Conservation (phyloP, 257 asterid genomes). For the Paraleonurus japonicus region DNA sequence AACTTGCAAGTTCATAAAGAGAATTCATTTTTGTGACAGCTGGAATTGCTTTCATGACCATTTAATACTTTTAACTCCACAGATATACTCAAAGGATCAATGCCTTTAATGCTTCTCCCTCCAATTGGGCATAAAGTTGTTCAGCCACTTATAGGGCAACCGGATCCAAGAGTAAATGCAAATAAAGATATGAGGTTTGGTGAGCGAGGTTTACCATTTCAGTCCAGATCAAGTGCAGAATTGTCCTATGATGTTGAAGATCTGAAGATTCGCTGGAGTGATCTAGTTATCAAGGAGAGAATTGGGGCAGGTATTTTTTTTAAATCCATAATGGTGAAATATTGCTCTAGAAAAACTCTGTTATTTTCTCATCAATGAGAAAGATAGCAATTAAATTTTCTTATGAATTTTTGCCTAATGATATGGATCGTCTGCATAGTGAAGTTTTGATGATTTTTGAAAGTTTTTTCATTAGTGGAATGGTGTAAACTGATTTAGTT, state of each 20-base stretch:
- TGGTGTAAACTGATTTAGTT: no score
- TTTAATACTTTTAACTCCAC: constrained; percentile 37
- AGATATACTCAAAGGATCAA: constrained; percentile 36
- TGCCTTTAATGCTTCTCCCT: constrained; percentile 41
- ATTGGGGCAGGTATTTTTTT: constrained; percentile 79
- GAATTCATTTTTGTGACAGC: constrained; percentile 22
- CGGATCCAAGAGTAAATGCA: constrained; percentile 42
- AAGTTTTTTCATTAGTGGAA: no score
- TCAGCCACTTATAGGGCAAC: constrained; percentile 36
- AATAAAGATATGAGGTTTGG: constrained; percentile 36
- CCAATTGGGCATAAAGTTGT: constrained; percentile 43
- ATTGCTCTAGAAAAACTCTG: background rate
- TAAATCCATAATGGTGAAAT: constrained; percentile 8
- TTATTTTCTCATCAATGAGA: constrained; percentile 6
- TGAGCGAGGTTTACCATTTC: constrained; percentile 43
- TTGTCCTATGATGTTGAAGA: constrained; percentile 59
- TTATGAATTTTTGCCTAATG: constrained; percentile 25
- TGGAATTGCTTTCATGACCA: constrained; percentile 39
- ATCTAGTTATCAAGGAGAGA: constrained; percentile 72
- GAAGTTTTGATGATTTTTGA: no score
- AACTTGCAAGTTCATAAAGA: constrained; percentile 4
- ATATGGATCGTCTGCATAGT: constrained; percentile 23
- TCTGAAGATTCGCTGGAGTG: constrained; percentile 74
- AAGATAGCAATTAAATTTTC: background rate
- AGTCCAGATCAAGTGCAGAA: constrained; percentile 43